These are phyloP conservation scores for Cyberlindnera xylosilytica DNA, from an alignment of 805 yeast genomes.

Conservation along the genomic window DNA sequence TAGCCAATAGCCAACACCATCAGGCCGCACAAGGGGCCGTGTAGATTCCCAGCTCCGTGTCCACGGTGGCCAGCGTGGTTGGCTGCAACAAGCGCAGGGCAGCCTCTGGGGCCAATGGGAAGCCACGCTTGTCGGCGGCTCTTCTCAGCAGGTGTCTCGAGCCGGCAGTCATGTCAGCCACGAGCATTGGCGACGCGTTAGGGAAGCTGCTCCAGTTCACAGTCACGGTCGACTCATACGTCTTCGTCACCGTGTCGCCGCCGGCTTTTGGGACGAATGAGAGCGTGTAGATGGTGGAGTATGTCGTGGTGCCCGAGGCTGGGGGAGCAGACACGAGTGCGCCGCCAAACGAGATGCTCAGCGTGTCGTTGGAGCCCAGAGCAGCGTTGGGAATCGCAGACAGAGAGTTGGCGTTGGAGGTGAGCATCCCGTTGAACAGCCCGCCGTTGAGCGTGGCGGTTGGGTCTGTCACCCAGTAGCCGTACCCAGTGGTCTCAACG, in stretches of 20 bases:
- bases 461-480: slow-evolving; percentile 5
- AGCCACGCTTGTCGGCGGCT: neutral
- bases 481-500: slow-evolving; percentile 2
- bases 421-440: neutral
- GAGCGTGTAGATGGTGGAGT: slow-evolving; percentile 2
- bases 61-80: neutral
- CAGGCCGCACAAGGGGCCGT: neutral
- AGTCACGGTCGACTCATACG: neutral
- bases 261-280: slow-evolving; percentile 4
- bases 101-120: neutral
- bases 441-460: neutral
- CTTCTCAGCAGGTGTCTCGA: neutral
- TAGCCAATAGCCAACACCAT: too few species aligned
- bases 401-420: neutral
- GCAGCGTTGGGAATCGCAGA: slow-evolving; percentile 3
- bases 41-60: neutral
- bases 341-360: slow-evolving; percentile 2
- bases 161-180: neutral
- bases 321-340: slow-evolving; percentile 5
- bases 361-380: neutral
- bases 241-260: slow-evolving; percentile 1
- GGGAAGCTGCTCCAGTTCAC: slow-evolving; percentile 4
- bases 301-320: slow-evolving; percentile 1
- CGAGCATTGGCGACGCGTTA: slow-evolving; percentile 3
- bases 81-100: neutral